Evolutionary conservation across 768 basidiomycete species (phyloP).

Genomic region (Tricholoma saponaceum): DNA sequence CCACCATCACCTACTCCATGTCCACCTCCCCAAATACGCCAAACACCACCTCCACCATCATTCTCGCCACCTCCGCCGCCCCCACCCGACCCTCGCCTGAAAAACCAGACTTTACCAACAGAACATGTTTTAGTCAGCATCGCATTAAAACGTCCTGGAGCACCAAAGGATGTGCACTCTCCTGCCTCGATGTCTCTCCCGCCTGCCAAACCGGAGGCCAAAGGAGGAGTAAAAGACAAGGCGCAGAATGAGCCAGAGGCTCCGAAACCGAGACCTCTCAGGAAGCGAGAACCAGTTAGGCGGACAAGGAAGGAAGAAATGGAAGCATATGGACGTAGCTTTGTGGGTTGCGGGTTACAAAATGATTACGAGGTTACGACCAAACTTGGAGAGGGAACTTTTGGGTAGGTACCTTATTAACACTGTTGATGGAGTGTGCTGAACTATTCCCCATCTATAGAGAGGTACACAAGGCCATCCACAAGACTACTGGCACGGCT

Average conservation of each 20-base stretch:
- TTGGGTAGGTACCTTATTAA: constrained; percentile 62
- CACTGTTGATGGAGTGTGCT: background rate
- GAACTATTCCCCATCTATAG: constrained; percentile 32
- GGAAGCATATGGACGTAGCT: constrained; percentile 61
- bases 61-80: constrained; percentile 33
- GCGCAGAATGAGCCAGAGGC: constrained; percentile 20
- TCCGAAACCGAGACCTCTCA: constrained; percentile 22
- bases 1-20: constrained; percentile 14
- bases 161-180: constrained; percentile 43
- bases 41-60: constrained; percentile 13
- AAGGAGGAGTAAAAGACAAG: constrained; percentile 9
- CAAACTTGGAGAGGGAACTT: constrained; percentile 95
- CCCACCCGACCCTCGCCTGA: constrained; percentile 25
- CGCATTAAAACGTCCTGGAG: constrained; percentile 41
- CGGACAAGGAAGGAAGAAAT: constrained; percentile 63
- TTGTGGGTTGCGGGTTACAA: constrained; percentile 68
- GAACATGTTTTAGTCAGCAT: constrained; percentile 39
- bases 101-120: constrained; percentile 20
- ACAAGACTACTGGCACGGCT: constrained; percentile 49
- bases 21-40: constrained; percentile 13
- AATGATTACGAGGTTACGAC: constrained; percentile 76
- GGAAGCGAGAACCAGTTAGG: constrained; percentile 40
- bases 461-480: constrained; percentile 87
- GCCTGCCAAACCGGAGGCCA: constrained; percentile 9
- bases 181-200: constrained; percentile 33